Evolutionary conservation across 169 alveolate species (phyloP), one percentile per base, ranked within the genome.

Genomic region (Ichthyophthirius multifiliis): DNA sequence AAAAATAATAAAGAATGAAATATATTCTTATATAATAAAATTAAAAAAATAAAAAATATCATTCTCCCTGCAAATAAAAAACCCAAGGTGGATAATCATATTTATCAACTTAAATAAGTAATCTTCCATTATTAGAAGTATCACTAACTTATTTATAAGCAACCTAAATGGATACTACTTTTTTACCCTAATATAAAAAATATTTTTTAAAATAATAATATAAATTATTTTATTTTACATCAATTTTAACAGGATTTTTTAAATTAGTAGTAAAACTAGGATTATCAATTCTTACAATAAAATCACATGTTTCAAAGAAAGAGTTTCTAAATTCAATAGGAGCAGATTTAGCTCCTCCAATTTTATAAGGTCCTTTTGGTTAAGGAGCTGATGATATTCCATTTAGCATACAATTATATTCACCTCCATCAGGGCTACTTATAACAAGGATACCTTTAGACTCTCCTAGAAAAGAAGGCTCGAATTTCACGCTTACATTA

Each of bases 261-360:
- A 94, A 91, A 12, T 92, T 83, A 0, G 93, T 89, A 5, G 95
- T 89, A 89, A 94, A 94, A 74, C 87, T 78, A 43, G 97, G 96
- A 82, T 92, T 94, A 78, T 94, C 97, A 75, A 94, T 81, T 84
- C 96, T 89, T 15, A 92, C 86, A 41, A 84, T 80, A 75, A 91
- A 91, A 76, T 94, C 96, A 71, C 83, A 86, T 15, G 94, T 93
- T 55, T 94, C 97, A 83, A 83, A 85, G 47, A 94, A 83, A 0
- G 97, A 96, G 85, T 94, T 94, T 86, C 91, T 92, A 81, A 94
- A 94, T 43, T 94, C 95, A 13, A 88, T 81, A 31, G 92, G 85
- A 20, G 82, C 77, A 35, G 93, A 93, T 55, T 93, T 92, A n/a
- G 88, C 94, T 10, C 94, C 94, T 4, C 90, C n/a, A 79, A 92